These are phyloP conservation scores for Melanopsichium pennsylvanicum DNA, from an alignment of 1,284 basidiomycete genomes.

Conservation along the genomic window DNA sequence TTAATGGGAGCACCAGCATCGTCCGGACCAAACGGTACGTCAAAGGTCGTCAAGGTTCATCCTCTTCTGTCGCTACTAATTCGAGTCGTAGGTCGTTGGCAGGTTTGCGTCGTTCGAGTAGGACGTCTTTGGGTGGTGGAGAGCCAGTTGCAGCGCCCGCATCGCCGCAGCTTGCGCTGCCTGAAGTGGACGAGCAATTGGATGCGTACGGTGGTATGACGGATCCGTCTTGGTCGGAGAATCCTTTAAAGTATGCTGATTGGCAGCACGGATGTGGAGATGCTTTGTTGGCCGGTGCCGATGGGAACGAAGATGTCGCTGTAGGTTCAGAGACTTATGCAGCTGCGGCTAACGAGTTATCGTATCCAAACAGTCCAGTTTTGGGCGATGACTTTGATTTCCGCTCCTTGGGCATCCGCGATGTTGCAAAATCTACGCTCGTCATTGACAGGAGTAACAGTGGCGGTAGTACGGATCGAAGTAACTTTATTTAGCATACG, in stretches of 20 bases:
- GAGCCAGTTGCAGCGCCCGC: conserved; percentile 3
- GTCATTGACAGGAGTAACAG: neutral
- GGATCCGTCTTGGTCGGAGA: neutral
- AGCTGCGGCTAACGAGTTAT: neutral
- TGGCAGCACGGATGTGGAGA: neutral
- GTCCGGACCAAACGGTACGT: conserved; percentile 27
- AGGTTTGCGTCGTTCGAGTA: conserved; percentile 5
- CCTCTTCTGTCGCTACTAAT: conserved; percentile 10
- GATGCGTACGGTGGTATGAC: conserved; percentile 9
- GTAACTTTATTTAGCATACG: conserved; percentile 13
- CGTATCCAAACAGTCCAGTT: neutral
- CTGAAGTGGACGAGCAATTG: conserved; percentile 9
- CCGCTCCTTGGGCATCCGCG: neutral
- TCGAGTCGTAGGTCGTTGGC: conserved; percentile 17
- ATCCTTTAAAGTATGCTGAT: neutral
- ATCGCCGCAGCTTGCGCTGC: conserved; percentile 4
- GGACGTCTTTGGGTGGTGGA: conserved; percentile 11
- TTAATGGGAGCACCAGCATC: neutral
- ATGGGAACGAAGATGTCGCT: neutral
- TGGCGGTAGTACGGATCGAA: conserved; percentile 4
- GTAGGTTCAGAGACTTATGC: neutral
- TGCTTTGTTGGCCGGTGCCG: neutral
- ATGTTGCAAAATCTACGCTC: neutral
- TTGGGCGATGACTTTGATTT: neutral
- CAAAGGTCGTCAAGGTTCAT: conserved; percentile 17